These are phyloP conservation scores for Phaeosphaeria sp. DNA, from an alignment of 2,329 filamentous ascomycete species.

Conservation along the genomic window DNA sequence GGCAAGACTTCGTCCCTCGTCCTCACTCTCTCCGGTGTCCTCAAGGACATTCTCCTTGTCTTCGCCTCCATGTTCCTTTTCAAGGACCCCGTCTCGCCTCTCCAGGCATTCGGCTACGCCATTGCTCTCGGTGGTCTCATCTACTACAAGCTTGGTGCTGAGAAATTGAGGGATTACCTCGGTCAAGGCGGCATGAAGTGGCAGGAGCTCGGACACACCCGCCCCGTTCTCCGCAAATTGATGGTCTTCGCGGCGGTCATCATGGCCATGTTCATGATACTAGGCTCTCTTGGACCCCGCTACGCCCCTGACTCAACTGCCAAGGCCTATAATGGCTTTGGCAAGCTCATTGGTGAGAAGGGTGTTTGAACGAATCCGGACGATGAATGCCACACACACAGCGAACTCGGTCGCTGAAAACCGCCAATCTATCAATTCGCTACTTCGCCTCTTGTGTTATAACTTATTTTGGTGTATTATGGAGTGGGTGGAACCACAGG, in stretches of 20 bases:
- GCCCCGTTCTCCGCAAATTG: slow-evolving; percentile 79
- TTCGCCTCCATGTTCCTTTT: slow-evolving; percentile 81
- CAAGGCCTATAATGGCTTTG: slow-evolving; percentile 43
- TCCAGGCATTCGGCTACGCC: slow-evolving; percentile 84
- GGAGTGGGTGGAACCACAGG: slow-evolving; percentile 28
- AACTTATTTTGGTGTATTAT: slow-evolving; percentile 23
- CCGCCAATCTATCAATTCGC: slow-evolving; percentile 13
- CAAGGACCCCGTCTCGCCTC: slow-evolving; percentile 73
- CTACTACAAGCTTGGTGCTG: slow-evolving; percentile 85
- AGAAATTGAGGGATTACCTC: slow-evolving; percentile 82
- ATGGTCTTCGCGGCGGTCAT: slow-evolving; percentile 70
- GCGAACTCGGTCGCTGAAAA: background rate
- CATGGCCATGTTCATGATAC: slow-evolving; percentile 71
- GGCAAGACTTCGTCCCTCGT: slow-evolving; percentile 87
- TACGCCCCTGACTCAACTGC: slow-evolving; percentile 47
- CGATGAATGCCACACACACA: background rate
- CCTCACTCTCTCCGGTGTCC: slow-evolving; percentile 84
- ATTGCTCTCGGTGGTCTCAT: slow-evolving; percentile 80
- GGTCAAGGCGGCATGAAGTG: slow-evolving; percentile 76
- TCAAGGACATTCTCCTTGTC: slow-evolving; percentile 87
- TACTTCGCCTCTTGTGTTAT: slow-evolving; percentile 37
- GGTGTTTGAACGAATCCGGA: slow-evolving; percentile 16
- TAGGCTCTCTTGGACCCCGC: slow-evolving; percentile 58
- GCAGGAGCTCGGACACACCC: slow-evolving; percentile 82
- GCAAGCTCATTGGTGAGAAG: slow-evolving; percentile 43